Base-by-base conservation (phyloP, 208 protist species). In the Leptomonas seymouri region DNA sequence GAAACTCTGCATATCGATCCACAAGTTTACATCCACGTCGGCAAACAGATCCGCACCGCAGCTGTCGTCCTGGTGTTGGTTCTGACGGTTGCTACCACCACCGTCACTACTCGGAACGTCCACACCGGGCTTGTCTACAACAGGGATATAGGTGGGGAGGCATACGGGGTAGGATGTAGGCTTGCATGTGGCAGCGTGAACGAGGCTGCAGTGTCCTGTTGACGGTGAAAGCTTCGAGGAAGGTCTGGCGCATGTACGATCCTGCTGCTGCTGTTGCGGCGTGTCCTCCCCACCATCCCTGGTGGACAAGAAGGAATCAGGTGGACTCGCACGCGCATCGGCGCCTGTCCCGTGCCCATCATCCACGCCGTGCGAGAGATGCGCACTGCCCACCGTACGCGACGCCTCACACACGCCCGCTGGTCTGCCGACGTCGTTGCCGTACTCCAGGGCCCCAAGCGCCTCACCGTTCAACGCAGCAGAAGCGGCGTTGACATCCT, bases 1-100 rank as follows among this genome's bases (percentile, higher is more conserved):
- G 46, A 62, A 44, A 23, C 27, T 49, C 57, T 82, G 71, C 39
- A 65, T 49, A 42, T 80, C 65, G 14, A 85, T 31, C 71, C 71
- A 77, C 21, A 55, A 23, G 18, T 39, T 39, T 20, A 57, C 49
- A 39, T 67, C 36, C 7, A 67, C 61, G 34, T 48, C 61, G 1
- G 45, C 61, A 39, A 67, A 67, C 30, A 48, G 61, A 36, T 67
- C 48, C n/a, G 12, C 23, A 11, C 14, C 21, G 59, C 34, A 0
- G 16, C 20, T 27, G 18, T 15, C 1, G 54, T 18, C 20, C 2
- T 49, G 18, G 23, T 14, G 34, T 5, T 0, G n/a, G 6, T 31
- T 15, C n/a, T 31, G 20, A 21, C 20, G 5, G 36, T 21, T 48
- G 20, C 36, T 21, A 27, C 48, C 36, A 48, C 34, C 34, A 39